These are phyloP conservation scores for Xylariaceae sp. DNA, from an alignment of 2,329 filamentous ascomycete species.

Conservation along the genomic window DNA sequence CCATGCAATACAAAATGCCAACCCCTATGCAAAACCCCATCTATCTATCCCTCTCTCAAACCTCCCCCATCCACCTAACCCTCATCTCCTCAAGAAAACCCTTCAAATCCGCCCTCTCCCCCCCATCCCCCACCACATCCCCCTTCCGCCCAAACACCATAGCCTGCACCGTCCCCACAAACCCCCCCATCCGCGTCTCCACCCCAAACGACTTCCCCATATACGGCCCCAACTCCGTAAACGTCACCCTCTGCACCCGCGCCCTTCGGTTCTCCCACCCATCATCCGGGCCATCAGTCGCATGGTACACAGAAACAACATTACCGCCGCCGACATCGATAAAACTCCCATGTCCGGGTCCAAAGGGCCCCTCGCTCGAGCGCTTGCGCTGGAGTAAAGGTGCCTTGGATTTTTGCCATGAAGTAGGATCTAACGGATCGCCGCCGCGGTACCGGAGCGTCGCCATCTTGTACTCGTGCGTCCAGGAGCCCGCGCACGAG, in stretches of 20 bases:
- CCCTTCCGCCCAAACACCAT: neutral
- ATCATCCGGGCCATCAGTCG: slow-evolving; percentile 28
- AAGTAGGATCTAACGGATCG: slow-evolving; percentile 27
- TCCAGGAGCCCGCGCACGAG: slow-evolving; percentile 32
- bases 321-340: slow-evolving; percentile 22
- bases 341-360: slow-evolving; percentile 32
- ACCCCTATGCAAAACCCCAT: neutral
- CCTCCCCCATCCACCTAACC: neutral
- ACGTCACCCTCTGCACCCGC: slow-evolving; percentile 28
- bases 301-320: slow-evolving; percentile 31
- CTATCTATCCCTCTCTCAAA: neutral
- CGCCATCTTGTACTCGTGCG: slow-evolving; percentile 33
- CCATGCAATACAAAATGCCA: neutral
- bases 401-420: slow-evolving; percentile 28
- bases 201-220: slow-evolving; percentile 26
- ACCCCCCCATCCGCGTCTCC: slow-evolving; percentile 4
- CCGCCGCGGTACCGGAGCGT: slow-evolving; percentile 27
- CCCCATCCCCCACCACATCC: slow-evolving; percentile 1
- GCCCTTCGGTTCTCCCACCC: slow-evolving; percentile 31
- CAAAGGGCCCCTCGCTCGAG: slow-evolving; percentile 21
- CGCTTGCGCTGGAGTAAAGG: slow-evolving; percentile 25
- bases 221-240: slow-evolving; percentile 29
- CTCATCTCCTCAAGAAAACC: slow-evolving; percentile 18
- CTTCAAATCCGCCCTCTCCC: slow-evolving; percentile 17
- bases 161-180: slow-evolving; percentile 18